Base-by-base conservation (phyloP, 768 basidiomycete genomes). In the Kwoniella pini region DNA sequence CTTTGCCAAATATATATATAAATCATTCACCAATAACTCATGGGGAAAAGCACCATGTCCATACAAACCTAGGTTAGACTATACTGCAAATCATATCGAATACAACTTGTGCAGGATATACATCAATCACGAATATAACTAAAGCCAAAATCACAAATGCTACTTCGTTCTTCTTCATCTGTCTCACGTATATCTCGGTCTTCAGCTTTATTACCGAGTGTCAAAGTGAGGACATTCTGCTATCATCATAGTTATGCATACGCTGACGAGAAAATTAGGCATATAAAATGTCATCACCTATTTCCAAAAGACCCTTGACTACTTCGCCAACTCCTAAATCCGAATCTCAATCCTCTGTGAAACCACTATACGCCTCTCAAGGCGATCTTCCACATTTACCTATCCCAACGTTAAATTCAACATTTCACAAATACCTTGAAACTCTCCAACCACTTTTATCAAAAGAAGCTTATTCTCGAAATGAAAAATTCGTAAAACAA, bases 361-460 rank as follows among this genome's bases (percentile, higher is more conserved):
- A 87, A 11, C 74, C 82, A 15, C 88, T 90, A 12, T 90, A 89
- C 73, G 83, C 83, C 1, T 81, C 82, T 3, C 89, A 93, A 71
- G 67, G 80, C 0, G 76, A 80, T 9, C 83, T 96, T 4, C 87
- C 86, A 0, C 81, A 81, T 45, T 84, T 98, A 6, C 94, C 95
- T 21, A 87, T 98, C 0, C 94, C 95, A 0, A 79, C 88, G 0
- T 84, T 98, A 40, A 79, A 85, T 9, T 89, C 90, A 1, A 97
- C 95, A 0, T 82, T 89, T 30, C 78, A 84, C 57, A 95, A 95
- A 75, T 98, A 98, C 81, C 86, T 96, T 68, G 88, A 92, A 64
- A 84, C 87, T 3, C 86, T 93, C 19, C 81, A 84, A 42, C 93
- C 95, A 0, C 87, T 88, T 62, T 83, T 93, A 36, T 83, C 88